phyloP scores from a whole-genome alignment of 495 filamentous ascomycete species.

The Xylaria longipes region DNA sequence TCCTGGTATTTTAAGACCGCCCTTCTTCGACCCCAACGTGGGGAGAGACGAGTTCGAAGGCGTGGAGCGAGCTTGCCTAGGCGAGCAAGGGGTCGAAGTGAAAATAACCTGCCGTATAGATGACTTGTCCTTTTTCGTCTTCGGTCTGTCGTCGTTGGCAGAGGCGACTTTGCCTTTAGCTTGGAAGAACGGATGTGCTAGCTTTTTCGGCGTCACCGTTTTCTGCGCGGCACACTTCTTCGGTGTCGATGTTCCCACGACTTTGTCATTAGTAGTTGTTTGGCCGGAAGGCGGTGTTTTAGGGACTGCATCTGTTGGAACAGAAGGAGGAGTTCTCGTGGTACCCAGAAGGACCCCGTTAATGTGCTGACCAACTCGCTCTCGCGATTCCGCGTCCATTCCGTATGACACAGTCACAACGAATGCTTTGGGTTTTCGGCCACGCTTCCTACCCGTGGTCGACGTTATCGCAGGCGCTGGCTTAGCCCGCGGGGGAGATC shows the following conservation, averaged over 20 bases:
- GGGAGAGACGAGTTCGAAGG: slow-evolving; percentile 35
- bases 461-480: not conserved
- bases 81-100: slow-evolving; percentile 44
- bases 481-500: slow-evolving; percentile 56
- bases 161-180: slow-evolving; percentile 44
- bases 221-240: slow-evolving; percentile 26
- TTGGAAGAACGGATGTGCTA: slow-evolving; percentile 83
- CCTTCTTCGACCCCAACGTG: slow-evolving; percentile 41
- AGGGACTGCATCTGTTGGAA: not conserved
- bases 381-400: slow-evolving; percentile 39
- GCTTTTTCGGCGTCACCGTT: slow-evolving; percentile 56
- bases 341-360: slow-evolving; percentile 37
- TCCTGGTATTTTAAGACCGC: slow-evolving; percentile 62
- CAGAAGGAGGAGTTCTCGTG: slow-evolving; percentile 22
- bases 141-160: slow-evolving; percentile 31
- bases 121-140: slow-evolving; percentile 20
- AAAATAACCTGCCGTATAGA: slow-evolving; percentile 40
- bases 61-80: slow-evolving; percentile 34
- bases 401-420: slow-evolving; percentile 47
- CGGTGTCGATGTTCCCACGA: not conserved
- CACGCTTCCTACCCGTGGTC: slow-evolving; percentile 25
- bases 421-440: slow-evolving; percentile 30
- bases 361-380: slow-evolving; percentile 44
- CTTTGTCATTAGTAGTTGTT: slow-evolving; percentile 12
- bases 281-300: slow-evolving; percentile 27